These are phyloP conservation scores for Singerocomus inundabilis DNA, from an alignment of 1,284 basidiomycete genomes.

Conservation along the genomic window DNA sequence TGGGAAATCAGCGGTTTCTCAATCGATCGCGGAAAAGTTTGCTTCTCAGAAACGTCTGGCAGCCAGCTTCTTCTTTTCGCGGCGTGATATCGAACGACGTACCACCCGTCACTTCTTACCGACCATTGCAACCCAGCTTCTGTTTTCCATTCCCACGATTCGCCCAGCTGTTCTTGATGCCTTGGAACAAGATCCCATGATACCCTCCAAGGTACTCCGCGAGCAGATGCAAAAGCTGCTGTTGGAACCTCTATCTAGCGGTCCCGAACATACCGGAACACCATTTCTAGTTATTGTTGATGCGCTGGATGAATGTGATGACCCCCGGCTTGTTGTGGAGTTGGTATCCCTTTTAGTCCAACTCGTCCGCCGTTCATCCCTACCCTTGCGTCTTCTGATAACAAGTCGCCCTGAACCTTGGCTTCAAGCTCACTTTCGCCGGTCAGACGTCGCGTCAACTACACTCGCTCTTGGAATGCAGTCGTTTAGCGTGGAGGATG, in stretches of 20 bases:
- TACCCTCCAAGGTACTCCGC: conserved; percentile 21
- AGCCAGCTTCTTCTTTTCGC: neutral
- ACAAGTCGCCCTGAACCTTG: too few relatives aligned
- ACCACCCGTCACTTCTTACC: conserved; percentile 15
- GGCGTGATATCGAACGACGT: neutral
- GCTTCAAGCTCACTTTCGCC: too few relatives aligned
- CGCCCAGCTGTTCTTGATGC: conserved; percentile 4
- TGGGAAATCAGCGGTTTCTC: neutral
- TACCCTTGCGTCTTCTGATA: conserved; percentile 18
- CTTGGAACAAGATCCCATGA: conserved; percentile 21
- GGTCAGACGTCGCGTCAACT: too few relatives aligned
- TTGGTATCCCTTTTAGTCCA: conserved; percentile 15
- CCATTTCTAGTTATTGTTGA: conserved; percentile 19
- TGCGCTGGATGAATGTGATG: conserved; percentile 25
- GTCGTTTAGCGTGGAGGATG: too few relatives aligned
- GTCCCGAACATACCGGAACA: neutral
- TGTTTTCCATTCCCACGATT: conserved; percentile 9
- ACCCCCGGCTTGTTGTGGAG: conserved; percentile 15
- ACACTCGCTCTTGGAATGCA: too few relatives aligned
- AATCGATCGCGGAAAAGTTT: too few relatives aligned
- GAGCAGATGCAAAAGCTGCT: conserved; percentile 22
- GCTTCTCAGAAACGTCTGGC: too few relatives aligned
- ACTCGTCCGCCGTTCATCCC: conserved; percentile 1
- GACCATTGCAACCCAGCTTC: conserved; percentile 14
- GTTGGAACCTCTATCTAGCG: conserved; percentile 10